phyloP scores from a whole-genome alignment of 371 early-diverging fungal species.

The Blakeslea trispora region DNA sequence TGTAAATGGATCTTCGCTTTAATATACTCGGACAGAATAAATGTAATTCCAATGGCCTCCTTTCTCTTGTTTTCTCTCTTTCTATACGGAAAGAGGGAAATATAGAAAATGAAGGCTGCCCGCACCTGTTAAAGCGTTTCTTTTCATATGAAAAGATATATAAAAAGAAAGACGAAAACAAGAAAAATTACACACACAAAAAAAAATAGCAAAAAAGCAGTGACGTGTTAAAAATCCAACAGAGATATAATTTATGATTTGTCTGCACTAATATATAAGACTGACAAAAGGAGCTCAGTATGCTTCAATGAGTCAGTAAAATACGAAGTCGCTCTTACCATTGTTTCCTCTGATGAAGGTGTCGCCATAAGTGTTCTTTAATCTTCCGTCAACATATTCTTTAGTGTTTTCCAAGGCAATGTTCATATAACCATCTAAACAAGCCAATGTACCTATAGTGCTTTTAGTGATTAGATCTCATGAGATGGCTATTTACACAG shows the following conservation, averaged over 20 bases:
- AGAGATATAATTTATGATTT: constrained; percentile 15
- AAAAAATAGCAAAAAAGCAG: constrained; percentile 16
- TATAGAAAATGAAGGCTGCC: constrained; percentile 31
- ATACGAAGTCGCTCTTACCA: constrained; percentile 54
- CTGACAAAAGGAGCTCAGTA: constrained; percentile 15
- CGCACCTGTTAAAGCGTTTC: constrained; percentile 53
- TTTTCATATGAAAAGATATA: no score
- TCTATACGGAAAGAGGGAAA: background rate
- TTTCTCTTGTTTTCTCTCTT: background rate
- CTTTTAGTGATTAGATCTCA: background rate
- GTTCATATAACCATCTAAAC: constrained; percentile 99
- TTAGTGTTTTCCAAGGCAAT: constrained; percentile 96
- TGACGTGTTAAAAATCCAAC: constrained; percentile 1
- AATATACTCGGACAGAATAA: constrained; percentile 51
- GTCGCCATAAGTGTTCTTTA: constrained; percentile 93
- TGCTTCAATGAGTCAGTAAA: background rate
- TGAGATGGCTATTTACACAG: background rate
- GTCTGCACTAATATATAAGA: constrained; percentile 53
- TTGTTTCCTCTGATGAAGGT: constrained; percentile 98
- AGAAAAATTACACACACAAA: constrained; percentile 3
- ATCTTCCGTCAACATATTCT: constrained; percentile 91
- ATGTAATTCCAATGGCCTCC: constrained; percentile 32
- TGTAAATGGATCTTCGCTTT: constrained; percentile 38
- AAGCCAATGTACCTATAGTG: constrained; percentile 81
- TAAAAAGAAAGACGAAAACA: constrained; percentile 2